Percentiles rank a stretch among this genome's conserved stretches.
Conservation (phyloP, 2,329 filamentous ascomycete species). For the Penicillium sp. region DNA sequence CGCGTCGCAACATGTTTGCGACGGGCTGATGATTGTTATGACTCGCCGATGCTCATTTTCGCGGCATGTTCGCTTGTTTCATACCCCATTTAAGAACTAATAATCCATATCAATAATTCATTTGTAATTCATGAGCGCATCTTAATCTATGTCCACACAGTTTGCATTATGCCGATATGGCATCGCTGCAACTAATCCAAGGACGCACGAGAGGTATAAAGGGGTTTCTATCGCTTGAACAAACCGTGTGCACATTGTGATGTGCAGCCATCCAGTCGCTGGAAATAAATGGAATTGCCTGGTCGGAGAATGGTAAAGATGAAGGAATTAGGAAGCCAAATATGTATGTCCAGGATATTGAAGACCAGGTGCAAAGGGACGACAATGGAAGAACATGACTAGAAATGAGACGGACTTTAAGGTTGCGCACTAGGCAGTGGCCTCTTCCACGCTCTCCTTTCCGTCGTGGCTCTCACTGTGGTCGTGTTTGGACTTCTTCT, state of each 20-base stretch:
- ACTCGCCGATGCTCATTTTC: background rate
- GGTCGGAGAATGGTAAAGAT: background rate
- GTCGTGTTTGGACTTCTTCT: conserved; percentile 52
- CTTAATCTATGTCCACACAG: conserved; percentile 4
- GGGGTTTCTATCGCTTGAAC: conserved; percentile 23
- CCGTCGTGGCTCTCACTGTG: conserved; percentile 18
- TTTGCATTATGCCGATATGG: background rate
- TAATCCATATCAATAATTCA: background rate
- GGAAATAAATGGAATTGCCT: conserved; percentile 3
- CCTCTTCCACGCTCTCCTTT: conserved; percentile 14
- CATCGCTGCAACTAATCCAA: background rate
- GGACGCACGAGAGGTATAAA: conserved; percentile 12
- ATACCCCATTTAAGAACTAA: background rate
- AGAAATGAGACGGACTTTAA: no score
- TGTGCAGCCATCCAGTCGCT: background rate
- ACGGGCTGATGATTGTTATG: no score
- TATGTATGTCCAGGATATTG: conserved; percentile 20
- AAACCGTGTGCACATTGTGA: conserved; percentile 6
- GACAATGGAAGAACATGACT: background rate
- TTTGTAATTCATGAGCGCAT: background rate
- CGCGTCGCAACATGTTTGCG: no score
- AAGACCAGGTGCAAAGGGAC: conserved; percentile 2
- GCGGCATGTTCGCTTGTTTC: background rate
- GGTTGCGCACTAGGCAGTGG: conserved; percentile 12
- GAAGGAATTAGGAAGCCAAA: conserved; percentile 4